A percentile compares a stretch with the other conserved stretches of the same genome.
phyloP scores from a whole-genome alignment of 2,329 filamentous ascomycete genomes.

The Aspergillus texensis region DNA sequence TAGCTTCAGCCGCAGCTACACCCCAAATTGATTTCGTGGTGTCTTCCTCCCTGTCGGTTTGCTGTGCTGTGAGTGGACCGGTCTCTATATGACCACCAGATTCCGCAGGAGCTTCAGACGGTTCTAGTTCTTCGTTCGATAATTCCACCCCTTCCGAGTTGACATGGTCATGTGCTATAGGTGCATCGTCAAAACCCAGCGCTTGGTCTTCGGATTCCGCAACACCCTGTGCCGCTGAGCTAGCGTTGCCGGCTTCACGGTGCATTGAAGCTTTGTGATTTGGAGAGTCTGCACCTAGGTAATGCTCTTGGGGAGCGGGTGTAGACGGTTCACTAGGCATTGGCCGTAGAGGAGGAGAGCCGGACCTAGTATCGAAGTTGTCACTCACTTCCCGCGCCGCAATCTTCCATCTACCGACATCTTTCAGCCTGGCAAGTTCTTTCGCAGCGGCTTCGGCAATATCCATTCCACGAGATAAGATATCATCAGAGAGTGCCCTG shows the following conservation, averaged over 20 bases:
- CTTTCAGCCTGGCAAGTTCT: constrained; percentile 78
- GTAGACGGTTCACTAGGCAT: constrained; percentile 24
- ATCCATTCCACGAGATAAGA: constrained; percentile 80
- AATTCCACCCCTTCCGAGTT: background rate
- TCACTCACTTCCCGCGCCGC: constrained; percentile 71
- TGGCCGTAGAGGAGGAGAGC: constrained; percentile 34
- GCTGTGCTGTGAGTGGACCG: background rate
- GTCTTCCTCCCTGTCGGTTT: background rate
- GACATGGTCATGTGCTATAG: background rate
- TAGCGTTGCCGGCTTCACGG: background rate
- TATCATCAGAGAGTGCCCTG: constrained; percentile 65
- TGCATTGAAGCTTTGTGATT: background rate
- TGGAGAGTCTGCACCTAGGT: background rate
- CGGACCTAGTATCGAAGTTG: constrained; percentile 71
- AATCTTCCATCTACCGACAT: constrained; percentile 83
- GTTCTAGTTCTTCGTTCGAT: background rate
- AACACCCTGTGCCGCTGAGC: constrained; percentile 12
- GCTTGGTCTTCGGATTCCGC: constrained; percentile 7
- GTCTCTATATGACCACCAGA: background rate
- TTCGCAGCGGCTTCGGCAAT: constrained; percentile 76
- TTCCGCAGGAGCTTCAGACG: background rate
- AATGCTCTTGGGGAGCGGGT: constrained; percentile 1
- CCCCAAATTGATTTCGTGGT: constrained; percentile 47
- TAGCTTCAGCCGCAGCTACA: constrained; percentile 56
- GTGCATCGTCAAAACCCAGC: constrained; percentile 5